Conservation (phyloP, 257 asterid genomes). For the Nicotiana tomentosiformis region DNA sequence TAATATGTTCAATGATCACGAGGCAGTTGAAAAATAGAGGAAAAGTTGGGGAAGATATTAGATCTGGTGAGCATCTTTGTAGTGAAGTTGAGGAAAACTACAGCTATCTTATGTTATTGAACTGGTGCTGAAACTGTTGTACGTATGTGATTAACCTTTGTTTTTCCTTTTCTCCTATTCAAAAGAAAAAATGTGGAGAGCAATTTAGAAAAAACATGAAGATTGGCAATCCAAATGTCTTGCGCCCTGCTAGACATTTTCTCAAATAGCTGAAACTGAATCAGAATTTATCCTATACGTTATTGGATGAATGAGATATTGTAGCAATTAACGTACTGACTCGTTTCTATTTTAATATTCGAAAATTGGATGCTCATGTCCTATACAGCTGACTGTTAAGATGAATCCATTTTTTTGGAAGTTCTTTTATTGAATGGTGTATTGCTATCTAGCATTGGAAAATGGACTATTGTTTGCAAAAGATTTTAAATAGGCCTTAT, state of each 20-base stretch:
- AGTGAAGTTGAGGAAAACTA: not conserved
- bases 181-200: not conserved
- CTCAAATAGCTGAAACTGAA: not conserved
- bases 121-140: not conserved
- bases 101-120: not conserved
- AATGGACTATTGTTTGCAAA: too few relatives aligned
- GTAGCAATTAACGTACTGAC: too few relatives aligned
- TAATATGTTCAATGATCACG: conserved; percentile 69
- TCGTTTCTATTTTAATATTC: too few relatives aligned
- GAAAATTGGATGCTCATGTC: too few relatives aligned
- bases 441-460: too few relatives aligned
- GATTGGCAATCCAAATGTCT: not conserved
- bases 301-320: too few relatives aligned
- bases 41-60: conserved; percentile 91
- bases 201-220: not conserved
- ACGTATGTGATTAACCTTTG: not conserved
- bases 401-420: too few relatives aligned
- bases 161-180: not conserved
- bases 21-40: conserved; percentile 86
- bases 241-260: not conserved
- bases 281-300: too few relatives aligned
- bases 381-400: too few relatives aligned
- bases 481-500: too few relatives aligned
- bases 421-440: too few relatives aligned
- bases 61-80: conserved; percentile 58